phyloP scores from a whole-genome alignment of 1,284 basidiomycete genomes.

The Fomitopsis betulina region DNA sequence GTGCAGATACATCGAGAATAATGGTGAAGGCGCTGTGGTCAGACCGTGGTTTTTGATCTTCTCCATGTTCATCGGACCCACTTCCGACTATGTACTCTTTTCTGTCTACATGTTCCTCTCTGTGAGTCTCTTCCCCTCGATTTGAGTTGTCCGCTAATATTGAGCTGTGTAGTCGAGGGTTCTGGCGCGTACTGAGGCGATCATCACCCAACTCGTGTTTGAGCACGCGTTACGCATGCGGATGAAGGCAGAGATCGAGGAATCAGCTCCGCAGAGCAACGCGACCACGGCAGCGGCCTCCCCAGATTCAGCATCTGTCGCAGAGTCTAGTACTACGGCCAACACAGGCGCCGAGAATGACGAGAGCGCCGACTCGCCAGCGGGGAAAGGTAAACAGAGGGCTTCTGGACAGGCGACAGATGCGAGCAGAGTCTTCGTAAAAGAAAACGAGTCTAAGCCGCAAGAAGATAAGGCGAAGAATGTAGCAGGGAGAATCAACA shows the following conservation, averaged over 20 bases:
- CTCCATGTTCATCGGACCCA: conserved; percentile 52
- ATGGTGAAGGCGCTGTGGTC: conserved; percentile 29
- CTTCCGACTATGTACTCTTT: conserved; percentile 28
- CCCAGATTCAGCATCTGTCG: conserved; percentile 24
- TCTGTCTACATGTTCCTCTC: conserved; percentile 30
- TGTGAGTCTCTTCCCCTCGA: conserved; percentile 6
- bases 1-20: conserved; percentile 35
- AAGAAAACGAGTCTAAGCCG: background rate
- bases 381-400: no score
- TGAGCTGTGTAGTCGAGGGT: conserved; percentile 30
- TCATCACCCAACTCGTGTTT: conserved; percentile 64
- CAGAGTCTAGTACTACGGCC: conserved; percentile 9
- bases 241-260: conserved; percentile 42
- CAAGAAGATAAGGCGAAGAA: conserved; percentile 13
- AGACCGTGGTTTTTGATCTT: conserved; percentile 56
- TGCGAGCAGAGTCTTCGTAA: no score
- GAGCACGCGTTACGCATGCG: conserved; percentile 64
- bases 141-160: background rate
- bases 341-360: conserved; percentile 10
- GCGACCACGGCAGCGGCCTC: conserved; percentile 18
- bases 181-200: conserved; percentile 49
- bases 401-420: no score
- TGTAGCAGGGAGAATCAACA: conserved; percentile 43
- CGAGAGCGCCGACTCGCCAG: conserved; percentile 8
- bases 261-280: conserved; percentile 6